Percentiles rank a stretch among this genome's conserved stretches.
Evolutionary conservation across 805 yeast species (phyloP).

Genomic region (Candida schatavii): DNA sequence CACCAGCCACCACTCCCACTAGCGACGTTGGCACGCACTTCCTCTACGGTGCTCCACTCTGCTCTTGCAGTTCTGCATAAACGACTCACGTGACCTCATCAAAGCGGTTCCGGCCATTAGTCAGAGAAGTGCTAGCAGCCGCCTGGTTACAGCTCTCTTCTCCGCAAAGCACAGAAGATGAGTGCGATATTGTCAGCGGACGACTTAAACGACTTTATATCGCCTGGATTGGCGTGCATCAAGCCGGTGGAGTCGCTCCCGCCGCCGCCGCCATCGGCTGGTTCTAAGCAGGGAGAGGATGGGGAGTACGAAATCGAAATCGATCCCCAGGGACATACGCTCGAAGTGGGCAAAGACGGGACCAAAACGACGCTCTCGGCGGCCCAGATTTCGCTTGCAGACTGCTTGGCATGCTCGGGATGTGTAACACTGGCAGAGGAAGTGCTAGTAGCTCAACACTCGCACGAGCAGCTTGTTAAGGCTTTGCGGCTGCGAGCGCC

Average conservation of each 20-base stretch:
- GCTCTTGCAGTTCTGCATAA: too few species aligned
- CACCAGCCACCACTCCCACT: too few species aligned
- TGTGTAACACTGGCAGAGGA: constrained; percentile 98
- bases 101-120: too few species aligned
- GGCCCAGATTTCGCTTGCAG: constrained; percentile 86
- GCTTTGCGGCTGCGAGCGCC: constrained; percentile 34
- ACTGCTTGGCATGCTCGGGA: constrained; percentile 95
- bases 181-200: constrained; percentile 85
- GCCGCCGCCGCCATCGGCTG: constrained; percentile 3
- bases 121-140: background rate
- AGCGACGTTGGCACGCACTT: too few species aligned
- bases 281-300: constrained; percentile 10
- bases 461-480: constrained; percentile 72
- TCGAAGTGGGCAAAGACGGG: constrained; percentile 67
- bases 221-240: constrained; percentile 92
- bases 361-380: constrained; percentile 53
- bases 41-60: too few species aligned
- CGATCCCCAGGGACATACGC: constrained; percentile 55
- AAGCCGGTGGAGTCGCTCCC: constrained; percentile 53
- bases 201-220: constrained; percentile 89
- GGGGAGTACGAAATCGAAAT: constrained; percentile 56
- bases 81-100: too few species aligned
- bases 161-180: constrained; percentile 41
- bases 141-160: background rate
- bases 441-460: constrained; percentile 84